phyloP scores from a whole-genome alignment of 177 flowering plant species.

The Tripterygium wilfordii region DNA sequence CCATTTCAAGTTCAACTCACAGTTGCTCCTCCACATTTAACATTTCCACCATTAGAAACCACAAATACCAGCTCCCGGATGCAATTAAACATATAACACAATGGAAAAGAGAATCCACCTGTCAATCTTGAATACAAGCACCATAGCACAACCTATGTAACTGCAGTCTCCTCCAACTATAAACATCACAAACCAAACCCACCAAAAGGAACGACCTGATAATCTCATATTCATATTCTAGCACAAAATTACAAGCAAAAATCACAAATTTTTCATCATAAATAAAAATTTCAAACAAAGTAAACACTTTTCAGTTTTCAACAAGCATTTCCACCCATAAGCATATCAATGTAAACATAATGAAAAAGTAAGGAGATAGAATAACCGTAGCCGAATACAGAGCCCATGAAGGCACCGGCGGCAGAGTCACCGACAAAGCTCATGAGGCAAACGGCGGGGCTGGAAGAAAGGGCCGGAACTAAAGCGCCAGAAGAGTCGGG shows the following conservation, averaged over 20 bases:
- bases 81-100: no score
- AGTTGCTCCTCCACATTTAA: background rate
- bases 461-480: conserved; percentile 7
- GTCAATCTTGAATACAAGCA: no score
- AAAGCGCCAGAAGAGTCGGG: conserved; percentile 11
- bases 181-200: no score
- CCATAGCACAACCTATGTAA: no score
- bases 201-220: no score
- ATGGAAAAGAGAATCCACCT: no score
- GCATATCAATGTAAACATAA: background rate
- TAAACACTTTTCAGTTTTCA: background rate
- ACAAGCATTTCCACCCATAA: background rate
- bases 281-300: background rate
- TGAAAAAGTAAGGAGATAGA: conserved; percentile 10
- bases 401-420: conserved; percentile 86
- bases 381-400: conserved; percentile 81
- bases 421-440: conserved; percentile 68
- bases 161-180: no score
- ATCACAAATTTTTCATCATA: no score
- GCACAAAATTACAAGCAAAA: no score
- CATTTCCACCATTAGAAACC: background rate
- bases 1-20: background rate
- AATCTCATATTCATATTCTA: no score
- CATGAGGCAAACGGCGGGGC: conserved; percentile 60
- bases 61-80: no score